phyloP scores from a whole-genome alignment of 352 stramenopile genomes.

The Phytopythium sindhum region DNA sequence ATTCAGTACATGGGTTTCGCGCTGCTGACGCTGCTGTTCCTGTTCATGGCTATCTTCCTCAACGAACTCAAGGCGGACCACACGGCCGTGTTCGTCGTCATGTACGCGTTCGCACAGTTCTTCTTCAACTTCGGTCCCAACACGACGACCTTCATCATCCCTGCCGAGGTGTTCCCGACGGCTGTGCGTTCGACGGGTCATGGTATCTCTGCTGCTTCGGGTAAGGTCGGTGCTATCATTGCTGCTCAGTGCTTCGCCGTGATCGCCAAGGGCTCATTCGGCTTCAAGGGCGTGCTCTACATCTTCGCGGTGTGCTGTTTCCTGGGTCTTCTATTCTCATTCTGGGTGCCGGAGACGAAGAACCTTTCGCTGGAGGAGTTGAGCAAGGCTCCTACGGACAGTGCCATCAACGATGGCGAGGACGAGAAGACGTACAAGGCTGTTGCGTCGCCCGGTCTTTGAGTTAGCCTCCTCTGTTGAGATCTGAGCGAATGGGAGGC shows the following conservation, averaged over 20 bases:
- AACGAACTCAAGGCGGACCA: constrained; percentile 33
- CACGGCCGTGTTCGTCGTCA: constrained; percentile 39
- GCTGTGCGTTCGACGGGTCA: constrained; percentile 78
- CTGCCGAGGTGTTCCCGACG: constrained; percentile 80
- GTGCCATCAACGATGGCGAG: background rate
- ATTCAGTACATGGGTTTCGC: constrained; percentile 60
- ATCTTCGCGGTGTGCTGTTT: constrained; percentile 49
- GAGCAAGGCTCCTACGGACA: constrained; percentile 10
- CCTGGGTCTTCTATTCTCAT: constrained; percentile 40
- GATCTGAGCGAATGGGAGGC: too few species aligned
- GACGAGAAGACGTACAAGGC: background rate
- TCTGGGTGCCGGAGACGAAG: constrained; percentile 56
- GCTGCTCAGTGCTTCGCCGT: constrained; percentile 43
- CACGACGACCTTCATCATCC: constrained; percentile 85
- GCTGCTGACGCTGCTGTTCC: constrained; percentile 39
- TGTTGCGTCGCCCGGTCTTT: background rate
- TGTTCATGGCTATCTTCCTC: constrained; percentile 47
- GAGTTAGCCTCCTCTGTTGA: background rate
- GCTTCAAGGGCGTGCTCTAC: constrained; percentile 44
- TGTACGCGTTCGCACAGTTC: constrained; percentile 55
- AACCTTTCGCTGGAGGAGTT: constrained; percentile 47
- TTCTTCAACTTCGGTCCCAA: constrained; percentile 74
- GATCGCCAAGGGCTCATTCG: constrained; percentile 36
- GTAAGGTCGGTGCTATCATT: constrained; percentile 70
- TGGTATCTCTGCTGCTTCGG: constrained; percentile 71